Conservation (phyloP, 352 stramenopile species). For the Globisporangium mamillatum region DNA sequence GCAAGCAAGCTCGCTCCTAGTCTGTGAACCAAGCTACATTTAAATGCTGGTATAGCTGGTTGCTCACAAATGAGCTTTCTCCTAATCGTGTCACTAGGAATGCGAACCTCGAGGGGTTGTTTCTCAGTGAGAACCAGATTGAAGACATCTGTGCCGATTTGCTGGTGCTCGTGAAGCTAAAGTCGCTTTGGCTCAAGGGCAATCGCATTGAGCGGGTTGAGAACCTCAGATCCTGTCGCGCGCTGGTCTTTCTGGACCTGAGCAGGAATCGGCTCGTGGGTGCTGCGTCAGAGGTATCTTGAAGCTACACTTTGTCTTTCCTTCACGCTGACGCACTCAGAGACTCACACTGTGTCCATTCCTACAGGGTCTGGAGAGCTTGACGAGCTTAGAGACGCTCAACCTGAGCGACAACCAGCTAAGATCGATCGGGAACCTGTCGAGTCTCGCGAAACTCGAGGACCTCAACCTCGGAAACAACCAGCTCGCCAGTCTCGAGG, state of each 20-base stretch:
- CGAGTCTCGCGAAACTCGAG: conserved; percentile 64
- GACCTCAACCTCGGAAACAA: conserved; percentile 73
- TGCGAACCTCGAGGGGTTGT: conserved; percentile 54
- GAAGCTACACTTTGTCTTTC: too few species aligned
- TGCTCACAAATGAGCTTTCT: not conserved
- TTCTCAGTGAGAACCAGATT: conserved; percentile 77
- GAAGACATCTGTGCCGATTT: conserved; percentile 57
- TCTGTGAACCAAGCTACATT: not conserved
- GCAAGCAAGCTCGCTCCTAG: too few species aligned
- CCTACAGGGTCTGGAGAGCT: conserved; percentile 45
- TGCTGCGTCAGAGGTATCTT: conserved; percentile 35
- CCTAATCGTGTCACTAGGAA: conserved; percentile 33
- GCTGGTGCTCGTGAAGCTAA: conserved; percentile 59
- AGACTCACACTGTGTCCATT: not conserved
- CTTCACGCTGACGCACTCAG: too few species aligned
- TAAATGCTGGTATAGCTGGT: not conserved
- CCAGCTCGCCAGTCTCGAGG: conserved; percentile 43
- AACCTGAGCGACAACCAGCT: conserved; percentile 69
- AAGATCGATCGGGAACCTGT: conserved; percentile 49
- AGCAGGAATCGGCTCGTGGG: conserved; percentile 55
- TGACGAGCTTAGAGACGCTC: conserved; percentile 54
- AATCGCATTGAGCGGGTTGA: conserved; percentile 54
- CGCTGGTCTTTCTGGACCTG: conserved; percentile 68
- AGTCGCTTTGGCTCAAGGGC: conserved; percentile 66
- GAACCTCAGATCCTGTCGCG: conserved; percentile 45